A percentile compares a stretch with the other conserved stretches of the same genome.
These are phyloP conservation scores for Penicillium sp. DNA, from an alignment of 2,329 filamentous ascomycete species.

Conservation along the genomic window DNA sequence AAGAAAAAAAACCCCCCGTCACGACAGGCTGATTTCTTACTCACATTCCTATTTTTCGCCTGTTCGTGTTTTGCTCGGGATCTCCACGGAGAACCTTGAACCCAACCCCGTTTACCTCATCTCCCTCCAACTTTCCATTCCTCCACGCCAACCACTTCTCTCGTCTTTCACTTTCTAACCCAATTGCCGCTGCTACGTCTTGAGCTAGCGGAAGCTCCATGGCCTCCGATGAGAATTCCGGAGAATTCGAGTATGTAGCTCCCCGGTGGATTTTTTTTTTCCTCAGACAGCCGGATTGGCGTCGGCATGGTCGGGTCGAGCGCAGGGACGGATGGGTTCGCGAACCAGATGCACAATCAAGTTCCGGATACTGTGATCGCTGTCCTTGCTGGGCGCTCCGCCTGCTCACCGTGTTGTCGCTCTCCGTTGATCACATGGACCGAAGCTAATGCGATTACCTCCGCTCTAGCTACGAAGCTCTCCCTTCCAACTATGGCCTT, in stretches of 20 bases:
- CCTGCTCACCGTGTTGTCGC: constrained; percentile 1
- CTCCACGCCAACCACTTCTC: background rate
- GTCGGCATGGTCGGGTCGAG: background rate
- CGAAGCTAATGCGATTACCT: constrained; percentile 24
- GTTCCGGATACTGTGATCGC: background rate
- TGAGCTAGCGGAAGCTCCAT: constrained; percentile 41
- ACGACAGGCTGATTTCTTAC: background rate
- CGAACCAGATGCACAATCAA: too few species aligned
- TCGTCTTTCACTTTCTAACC: background rate
- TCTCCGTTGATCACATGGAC: constrained; percentile 4
- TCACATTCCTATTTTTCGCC: background rate
- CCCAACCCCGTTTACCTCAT: constrained; percentile 10
- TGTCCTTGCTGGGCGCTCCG: background rate
- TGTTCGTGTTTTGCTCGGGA: constrained; percentile 2
- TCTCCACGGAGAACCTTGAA: constrained; percentile 1
- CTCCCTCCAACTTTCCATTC: constrained; percentile 4
- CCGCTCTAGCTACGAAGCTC: constrained; percentile 74
- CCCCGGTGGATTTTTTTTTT: constrained; percentile 11
- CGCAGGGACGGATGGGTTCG: background rate
- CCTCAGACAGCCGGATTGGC: constrained; percentile 2
- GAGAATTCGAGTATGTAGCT: constrained; percentile 49
- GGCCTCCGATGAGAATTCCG: constrained; percentile 46
- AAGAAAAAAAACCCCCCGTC: background rate
- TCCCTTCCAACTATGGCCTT: constrained; percentile 92
- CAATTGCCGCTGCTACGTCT: constrained; percentile 36